These are phyloP conservation scores for Emmonsiellopsis sp. DNA, from an alignment of 2,329 filamentous ascomycete genomes.

Conservation along the genomic window DNA sequence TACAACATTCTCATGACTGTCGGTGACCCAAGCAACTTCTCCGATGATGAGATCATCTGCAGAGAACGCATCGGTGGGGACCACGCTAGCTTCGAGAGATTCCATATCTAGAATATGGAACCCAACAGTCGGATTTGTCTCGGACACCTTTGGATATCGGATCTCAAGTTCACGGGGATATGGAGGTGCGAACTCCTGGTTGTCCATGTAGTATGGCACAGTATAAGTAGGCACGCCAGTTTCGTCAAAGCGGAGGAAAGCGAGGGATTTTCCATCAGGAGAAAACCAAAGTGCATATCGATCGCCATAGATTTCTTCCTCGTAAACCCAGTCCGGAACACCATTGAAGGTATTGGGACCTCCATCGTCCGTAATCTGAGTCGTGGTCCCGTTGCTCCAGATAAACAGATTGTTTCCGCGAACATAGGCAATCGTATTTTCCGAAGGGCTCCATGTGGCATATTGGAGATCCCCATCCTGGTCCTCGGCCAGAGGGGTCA, in stretches of 20 bases:
- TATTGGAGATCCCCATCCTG: slow-evolving; percentile 59
- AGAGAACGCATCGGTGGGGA: slow-evolving; percentile 49
- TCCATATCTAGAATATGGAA: slow-evolving; percentile 50
- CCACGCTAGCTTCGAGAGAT: slow-evolving; percentile 33
- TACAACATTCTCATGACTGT: slow-evolving; percentile 49
- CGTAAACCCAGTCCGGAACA: slow-evolving; percentile 91
- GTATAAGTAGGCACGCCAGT: slow-evolving; percentile 58
- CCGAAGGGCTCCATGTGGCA: slow-evolving; percentile 50
- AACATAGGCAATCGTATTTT: slow-evolving; percentile 56
- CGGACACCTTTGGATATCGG: slow-evolving; percentile 60
- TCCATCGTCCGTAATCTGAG: slow-evolving; percentile 69
- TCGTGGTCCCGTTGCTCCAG: slow-evolving; percentile 44
- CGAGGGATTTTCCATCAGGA: slow-evolving; percentile 70
- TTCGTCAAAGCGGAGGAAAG: slow-evolving; percentile 79
- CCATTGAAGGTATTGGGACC: slow-evolving; percentile 80
- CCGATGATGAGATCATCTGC: slow-evolving; percentile 55
- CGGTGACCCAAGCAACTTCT: slow-evolving; percentile 59
- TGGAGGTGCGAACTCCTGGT: slow-evolving; percentile 45
- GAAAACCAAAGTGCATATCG: slow-evolving; percentile 88
- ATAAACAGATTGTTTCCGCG: slow-evolving; percentile 57
- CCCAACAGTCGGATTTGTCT: slow-evolving; percentile 55
- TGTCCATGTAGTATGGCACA: slow-evolving; percentile 57
- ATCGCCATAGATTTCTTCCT: slow-evolving; percentile 66
- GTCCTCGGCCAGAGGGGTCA: slow-evolving; percentile 47
- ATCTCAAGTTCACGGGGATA: slow-evolving; percentile 56